These are phyloP conservation scores for Cyberlindnera veronae DNA, from an alignment of 805 yeast species.

Conservation along the genomic window DNA sequence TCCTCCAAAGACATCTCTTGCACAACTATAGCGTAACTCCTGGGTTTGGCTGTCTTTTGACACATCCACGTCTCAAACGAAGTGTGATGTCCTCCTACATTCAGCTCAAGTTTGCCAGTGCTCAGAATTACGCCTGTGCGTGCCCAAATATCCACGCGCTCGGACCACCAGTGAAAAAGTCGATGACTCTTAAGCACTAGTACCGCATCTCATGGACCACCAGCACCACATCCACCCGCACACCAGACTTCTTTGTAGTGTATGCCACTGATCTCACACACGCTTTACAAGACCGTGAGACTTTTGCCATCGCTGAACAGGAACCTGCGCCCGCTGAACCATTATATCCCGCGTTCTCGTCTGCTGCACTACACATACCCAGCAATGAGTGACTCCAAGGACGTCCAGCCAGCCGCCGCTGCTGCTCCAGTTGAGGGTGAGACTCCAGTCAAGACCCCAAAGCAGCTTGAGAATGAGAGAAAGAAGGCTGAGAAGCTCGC, in stretches of 20 bases:
- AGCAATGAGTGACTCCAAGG: constrained; percentile 14
- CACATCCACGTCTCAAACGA: not conserved
- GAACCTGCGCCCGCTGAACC: not conserved
- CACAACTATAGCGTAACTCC: too few species aligned
- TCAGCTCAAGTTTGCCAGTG: too few species aligned
- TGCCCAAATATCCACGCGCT: not conserved
- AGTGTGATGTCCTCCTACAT: not conserved
- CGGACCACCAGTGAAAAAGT: constrained; percentile 9
- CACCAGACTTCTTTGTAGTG: constrained; percentile 4
- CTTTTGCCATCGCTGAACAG: constrained; percentile 8
- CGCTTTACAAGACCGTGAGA: constrained; percentile 6
- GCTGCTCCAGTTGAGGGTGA: constrained; percentile 28
- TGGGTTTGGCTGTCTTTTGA: not conserved
- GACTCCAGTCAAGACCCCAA: constrained; percentile 57
- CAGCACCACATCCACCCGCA: not conserved
- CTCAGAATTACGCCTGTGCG: constrained; percentile 5
- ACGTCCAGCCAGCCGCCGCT: constrained; percentile 13
- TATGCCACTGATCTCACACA: constrained; percentile 12
- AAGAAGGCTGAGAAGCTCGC: constrained; percentile 86
- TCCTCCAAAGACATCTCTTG: constrained; percentile 22
- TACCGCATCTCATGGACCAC: too few species aligned
- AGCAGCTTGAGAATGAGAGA: constrained; percentile 81
- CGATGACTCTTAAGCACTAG: too few species aligned
- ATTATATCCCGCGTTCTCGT: constrained; percentile 2
- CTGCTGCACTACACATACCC: constrained; percentile 4